Evolutionary conservation across 768 basidiomycete species (phyloP).

Genomic region (Amanita muscaria): DNA sequence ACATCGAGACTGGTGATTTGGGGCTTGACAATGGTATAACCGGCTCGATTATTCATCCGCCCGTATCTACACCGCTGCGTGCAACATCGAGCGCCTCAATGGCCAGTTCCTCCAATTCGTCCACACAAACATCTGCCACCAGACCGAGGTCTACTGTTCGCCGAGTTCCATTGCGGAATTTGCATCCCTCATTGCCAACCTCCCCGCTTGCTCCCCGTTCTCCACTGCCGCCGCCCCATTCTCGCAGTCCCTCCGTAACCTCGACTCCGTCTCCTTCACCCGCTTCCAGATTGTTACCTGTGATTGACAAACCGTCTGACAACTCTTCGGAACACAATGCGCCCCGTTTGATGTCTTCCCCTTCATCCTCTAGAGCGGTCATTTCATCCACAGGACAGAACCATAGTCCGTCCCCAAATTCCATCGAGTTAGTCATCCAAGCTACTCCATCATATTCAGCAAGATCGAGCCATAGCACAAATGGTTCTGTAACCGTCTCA

Average conservation of each 20-base stretch:
- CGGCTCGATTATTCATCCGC: too few relatives aligned
- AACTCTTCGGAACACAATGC: background rate
- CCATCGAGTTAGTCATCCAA: background rate
- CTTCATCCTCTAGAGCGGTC: background rate
- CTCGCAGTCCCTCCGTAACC: slow-evolving; percentile 9
- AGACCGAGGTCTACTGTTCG: slow-evolving; percentile 39
- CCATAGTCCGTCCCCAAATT: background rate
- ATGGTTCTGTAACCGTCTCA: background rate
- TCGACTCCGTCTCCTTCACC: slow-evolving; percentile 3
- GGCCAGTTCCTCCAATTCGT: background rate
- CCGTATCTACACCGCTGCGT: background rate
- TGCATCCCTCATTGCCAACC: background rate
- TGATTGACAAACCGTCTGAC: background rate
- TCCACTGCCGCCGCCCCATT: slow-evolving; percentile 3
- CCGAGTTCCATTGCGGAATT: slow-evolving; percentile 25
- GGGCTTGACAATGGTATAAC: too few relatives aligned
- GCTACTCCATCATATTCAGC: background rate
- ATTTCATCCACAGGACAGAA: background rate
- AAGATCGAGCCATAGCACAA: background rate
- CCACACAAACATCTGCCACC: background rate
- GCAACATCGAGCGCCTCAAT: too few relatives aligned
- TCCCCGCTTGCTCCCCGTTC: slow-evolving; percentile 3
- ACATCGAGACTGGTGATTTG: too few relatives aligned
- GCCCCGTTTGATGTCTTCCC: background rate
- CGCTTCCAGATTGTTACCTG: background rate